Conservation (phyloP, 2,329 filamentous ascomycete species). For the Microsporum ferrugineum region DNA sequence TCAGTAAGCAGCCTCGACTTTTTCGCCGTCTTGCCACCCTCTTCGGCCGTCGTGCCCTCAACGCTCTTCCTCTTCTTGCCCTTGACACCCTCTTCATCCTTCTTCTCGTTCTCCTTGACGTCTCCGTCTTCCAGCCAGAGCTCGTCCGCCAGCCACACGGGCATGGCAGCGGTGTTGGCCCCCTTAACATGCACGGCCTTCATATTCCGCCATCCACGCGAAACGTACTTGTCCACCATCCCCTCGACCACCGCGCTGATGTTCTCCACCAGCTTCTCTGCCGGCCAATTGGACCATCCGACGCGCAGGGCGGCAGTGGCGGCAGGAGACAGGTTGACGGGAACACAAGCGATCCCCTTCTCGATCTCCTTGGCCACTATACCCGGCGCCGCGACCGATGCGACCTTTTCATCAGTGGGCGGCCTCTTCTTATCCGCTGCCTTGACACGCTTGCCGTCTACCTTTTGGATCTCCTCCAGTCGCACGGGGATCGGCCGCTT, state of each 20-base stretch:
- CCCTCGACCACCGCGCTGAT: constrained; percentile 57
- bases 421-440: constrained; percentile 41
- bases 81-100: constrained; percentile 24
- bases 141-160: constrained; percentile 89
- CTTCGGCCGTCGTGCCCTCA: constrained; percentile 20
- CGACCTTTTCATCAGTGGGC: constrained; percentile 33
- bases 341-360: constrained; percentile 61
- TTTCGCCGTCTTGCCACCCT: constrained; percentile 14
- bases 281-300: constrained; percentile 60
- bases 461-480: constrained; percentile 54
- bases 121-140: constrained; percentile 73
- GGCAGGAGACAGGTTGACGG: constrained; percentile 67
- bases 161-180: constrained; percentile 72
- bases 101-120: constrained; percentile 42
- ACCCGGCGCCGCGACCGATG: constrained; percentile 45
- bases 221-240: constrained; percentile 67
- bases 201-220: constrained; percentile 79
- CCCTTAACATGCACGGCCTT: constrained; percentile 83
- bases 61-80: constrained; percentile 47
- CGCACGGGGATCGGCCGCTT: constrained; percentile 82
- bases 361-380: constrained; percentile 72
- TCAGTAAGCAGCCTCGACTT: constrained; percentile 27
- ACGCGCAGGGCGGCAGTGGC: constrained; percentile 72
- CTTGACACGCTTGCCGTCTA: constrained; percentile 49
- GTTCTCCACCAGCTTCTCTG: constrained; percentile 71